Conservation (phyloP, 306 rosid genomes). For the Castanospermum australe region DNA sequence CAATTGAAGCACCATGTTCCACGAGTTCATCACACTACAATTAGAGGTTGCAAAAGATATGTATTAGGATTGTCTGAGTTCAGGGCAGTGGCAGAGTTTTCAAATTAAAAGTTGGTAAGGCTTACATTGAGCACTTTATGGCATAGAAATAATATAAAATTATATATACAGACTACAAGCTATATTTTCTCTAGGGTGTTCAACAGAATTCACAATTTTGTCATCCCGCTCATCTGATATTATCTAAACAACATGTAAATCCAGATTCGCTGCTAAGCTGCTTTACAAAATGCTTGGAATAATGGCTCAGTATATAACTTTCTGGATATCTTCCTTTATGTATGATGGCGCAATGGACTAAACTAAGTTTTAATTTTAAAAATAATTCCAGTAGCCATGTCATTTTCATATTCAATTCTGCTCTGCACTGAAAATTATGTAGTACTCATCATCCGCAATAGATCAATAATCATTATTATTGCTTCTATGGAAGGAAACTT, state of each 20-base stretch:
- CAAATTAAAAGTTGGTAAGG: neutral
- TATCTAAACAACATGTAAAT: neutral
- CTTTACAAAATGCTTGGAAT: neutral
- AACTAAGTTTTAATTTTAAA: neutral
- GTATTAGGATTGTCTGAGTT: neutral
- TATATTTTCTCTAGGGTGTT: neutral
- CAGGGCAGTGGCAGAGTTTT: neutral
- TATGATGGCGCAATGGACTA: neutral
- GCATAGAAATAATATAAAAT: neutral
- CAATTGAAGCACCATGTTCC: constrained; percentile 68
- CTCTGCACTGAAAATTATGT: too few species aligned
- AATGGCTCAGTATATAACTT: neutral
- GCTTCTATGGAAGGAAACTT: too few species aligned
- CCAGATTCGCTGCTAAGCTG: neutral
- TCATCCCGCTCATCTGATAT: neutral
- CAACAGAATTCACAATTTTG: neutral
- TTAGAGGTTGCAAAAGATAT: constrained; percentile 22
- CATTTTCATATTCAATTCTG: too few species aligned
- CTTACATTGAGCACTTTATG: neutral
- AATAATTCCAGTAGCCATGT: too few species aligned
- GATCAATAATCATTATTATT: too few species aligned
- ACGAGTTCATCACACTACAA: constrained; percentile 70
- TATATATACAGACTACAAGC: neutral
- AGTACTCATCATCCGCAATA: too few species aligned
- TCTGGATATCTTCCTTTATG: neutral